These are phyloP conservation scores for Monilinia fructigena DNA, from an alignment of 2,329 filamentous ascomycete species.

Conservation along the genomic window DNA sequence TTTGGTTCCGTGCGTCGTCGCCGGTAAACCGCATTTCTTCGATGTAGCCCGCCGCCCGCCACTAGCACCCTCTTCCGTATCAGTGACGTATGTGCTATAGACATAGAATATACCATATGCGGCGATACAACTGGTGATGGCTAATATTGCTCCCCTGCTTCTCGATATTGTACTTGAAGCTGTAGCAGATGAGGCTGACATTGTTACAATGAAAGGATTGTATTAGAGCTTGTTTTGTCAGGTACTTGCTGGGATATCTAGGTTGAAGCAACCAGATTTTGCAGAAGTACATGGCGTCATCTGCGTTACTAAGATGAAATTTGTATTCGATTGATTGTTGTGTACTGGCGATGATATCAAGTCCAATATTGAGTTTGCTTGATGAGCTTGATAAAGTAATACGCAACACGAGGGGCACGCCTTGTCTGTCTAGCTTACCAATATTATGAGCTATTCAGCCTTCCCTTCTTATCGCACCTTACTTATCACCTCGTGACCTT, in stretches of 20 bases:
- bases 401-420: background rate
- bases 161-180: constrained; percentile 54
- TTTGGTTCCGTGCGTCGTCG: constrained; percentile 28
- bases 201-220: constrained; percentile 20
- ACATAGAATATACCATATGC: constrained; percentile 59
- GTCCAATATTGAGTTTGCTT: background rate
- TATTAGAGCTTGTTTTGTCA: background rate
- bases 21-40: constrained; percentile 67
- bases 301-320: background rate
- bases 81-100: constrained; percentile 44
- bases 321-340: background rate
- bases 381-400: background rate
- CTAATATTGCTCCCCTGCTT: constrained; percentile 54
- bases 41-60: constrained; percentile 47
- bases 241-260: background rate
- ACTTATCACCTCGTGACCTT: constrained; percentile 13
- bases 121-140: constrained; percentile 56
- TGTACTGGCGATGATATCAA: background rate
- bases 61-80: background rate
- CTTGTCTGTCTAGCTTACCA: constrained; percentile 11
- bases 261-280: constrained; percentile 13
- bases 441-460: constrained; percentile 11
- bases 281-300: constrained; percentile 10
- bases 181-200: constrained; percentile 47
- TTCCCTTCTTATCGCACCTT: background rate